A percentile compares a stretch with the other conserved stretches of the same genome.
Conservation (phyloP, 768 basidiomycete genomes). For the Chalciporus pseudorubinellus region DNA sequence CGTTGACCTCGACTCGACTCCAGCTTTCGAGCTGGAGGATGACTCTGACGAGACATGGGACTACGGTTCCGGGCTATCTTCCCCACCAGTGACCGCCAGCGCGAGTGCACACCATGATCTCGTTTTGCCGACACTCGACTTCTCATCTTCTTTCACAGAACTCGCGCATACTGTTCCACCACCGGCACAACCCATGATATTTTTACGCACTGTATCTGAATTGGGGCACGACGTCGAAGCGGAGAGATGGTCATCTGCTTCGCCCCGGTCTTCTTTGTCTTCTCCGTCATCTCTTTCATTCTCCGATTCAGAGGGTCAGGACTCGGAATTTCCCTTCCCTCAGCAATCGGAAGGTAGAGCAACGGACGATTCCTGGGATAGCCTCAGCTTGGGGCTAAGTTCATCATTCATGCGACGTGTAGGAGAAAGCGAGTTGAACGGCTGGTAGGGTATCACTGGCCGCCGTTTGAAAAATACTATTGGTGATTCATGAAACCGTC, state of each 20-base stretch:
- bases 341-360: not conserved
- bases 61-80: conserved; percentile 11
- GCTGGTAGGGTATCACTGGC: not conserved
- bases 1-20: conserved; percentile 6
- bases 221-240: conserved; percentile 12
- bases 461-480: not conserved
- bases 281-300: not conserved
- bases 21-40: conserved; percentile 8
- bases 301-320: not conserved
- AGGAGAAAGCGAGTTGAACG: conserved; percentile 2
- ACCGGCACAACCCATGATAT: conserved; percentile 15
- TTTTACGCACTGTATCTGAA: conserved; percentile 26
- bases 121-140: conserved; percentile 73
- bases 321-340: conserved; percentile 1
- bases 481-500: not conserved
- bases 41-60: not conserved
- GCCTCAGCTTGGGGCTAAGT: conserved; percentile 12
- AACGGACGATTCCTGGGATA: conserved; percentile 20
- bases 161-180: not conserved
- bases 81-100: conserved; percentile 23
- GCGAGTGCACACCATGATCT: conserved; percentile 64
- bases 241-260: not conserved
- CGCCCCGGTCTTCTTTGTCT: not conserved
- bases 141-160: conserved; percentile 49
- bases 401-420: conserved; percentile 18